Percentiles rank a stretch among this genome's conserved stretches.
Conservation (phyloP, 2,329 filamentous ascomycete species). For the Aspergillus awamori region DNA sequence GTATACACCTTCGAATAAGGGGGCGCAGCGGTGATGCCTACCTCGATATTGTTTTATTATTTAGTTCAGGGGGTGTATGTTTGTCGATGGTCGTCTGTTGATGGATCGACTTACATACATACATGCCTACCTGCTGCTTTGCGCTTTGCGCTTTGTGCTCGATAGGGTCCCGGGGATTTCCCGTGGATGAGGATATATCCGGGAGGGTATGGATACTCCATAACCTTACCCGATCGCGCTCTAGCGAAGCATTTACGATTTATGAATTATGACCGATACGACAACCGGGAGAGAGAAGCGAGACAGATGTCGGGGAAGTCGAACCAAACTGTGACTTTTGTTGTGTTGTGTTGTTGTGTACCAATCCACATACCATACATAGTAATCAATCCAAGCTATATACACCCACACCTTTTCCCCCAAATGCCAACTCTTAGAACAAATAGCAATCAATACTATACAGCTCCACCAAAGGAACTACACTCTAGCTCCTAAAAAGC, state of each 20-base stretch:
- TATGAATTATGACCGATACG: not conserved
- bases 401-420: not conserved
- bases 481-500: slow-evolving; percentile 34
- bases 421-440: too few relatives aligned
- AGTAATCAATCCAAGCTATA: slow-evolving; percentile 4
- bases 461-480: too few relatives aligned
- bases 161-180: too few relatives aligned
- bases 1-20: slow-evolving; percentile 18
- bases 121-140: too few relatives aligned
- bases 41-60: too few relatives aligned
- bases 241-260: not conserved
- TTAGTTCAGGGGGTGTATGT: rapidly evolving
- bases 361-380: slow-evolving; percentile 1
- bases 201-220: too few relatives aligned
- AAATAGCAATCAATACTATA: too few relatives aligned
- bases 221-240: too few relatives aligned
- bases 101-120: too few relatives aligned
- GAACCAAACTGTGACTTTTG: not conserved
- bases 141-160: too few relatives aligned
- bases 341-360: slow-evolving; percentile 1
- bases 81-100: too few relatives aligned
- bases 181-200: too few relatives aligned
- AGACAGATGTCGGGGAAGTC: not conserved
- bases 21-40: not conserved
- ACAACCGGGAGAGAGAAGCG: not conserved